phyloP scores from a whole-genome alignment of 177 flowering plant genomes.

The Vitis hybrid region DNA sequence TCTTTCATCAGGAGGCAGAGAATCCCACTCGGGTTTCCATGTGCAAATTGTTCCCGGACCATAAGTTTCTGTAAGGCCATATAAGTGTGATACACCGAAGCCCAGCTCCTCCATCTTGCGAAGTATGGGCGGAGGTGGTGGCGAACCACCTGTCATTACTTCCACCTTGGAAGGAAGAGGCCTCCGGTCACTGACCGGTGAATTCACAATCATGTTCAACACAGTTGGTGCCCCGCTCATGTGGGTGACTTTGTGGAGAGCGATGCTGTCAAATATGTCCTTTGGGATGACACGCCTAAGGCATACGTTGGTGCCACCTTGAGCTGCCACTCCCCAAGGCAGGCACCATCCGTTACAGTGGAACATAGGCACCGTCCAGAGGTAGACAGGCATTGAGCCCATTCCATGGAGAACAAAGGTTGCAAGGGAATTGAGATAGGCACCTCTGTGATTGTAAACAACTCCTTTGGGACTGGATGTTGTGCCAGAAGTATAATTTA shows the following conservation, averaged over 20 bases:
- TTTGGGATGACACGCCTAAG: conserved; percentile 24
- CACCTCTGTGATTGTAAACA: conserved; percentile 43
- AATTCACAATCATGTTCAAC: conserved; percentile 27
- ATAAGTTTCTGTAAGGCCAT: conserved; percentile 45
- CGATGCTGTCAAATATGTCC: conserved; percentile 24
- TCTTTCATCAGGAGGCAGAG: conserved; percentile 6
- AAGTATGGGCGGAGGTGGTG: conserved; percentile 22
- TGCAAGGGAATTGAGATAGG: conserved; percentile 37
- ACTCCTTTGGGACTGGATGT: conserved; percentile 45
- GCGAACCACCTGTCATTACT: conserved; percentile 33
- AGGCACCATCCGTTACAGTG: conserved; percentile 55
- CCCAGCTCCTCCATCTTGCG: conserved; percentile 30
- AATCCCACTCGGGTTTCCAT: conserved; percentile 26
- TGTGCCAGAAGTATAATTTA: conserved; percentile 45
- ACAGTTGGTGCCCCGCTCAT: conserved; percentile 37
- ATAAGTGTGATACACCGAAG: conserved; percentile 29
- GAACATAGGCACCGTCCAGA: conserved; percentile 53
- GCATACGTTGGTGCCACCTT: conserved; percentile 45
- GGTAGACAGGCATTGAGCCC: conserved; percentile 24
- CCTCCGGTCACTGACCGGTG: conserved; percentile 4
- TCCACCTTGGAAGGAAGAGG: conserved; percentile 23
- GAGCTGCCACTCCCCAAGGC: conserved; percentile 44
- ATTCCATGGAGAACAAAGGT: conserved; percentile 19
- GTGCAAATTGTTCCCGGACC: conserved; percentile 34
- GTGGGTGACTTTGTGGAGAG: conserved; percentile 33